Percentiles rank a stretch among this genome's conserved stretches.
These are phyloP conservation scores for Metschnikowia kofuensis DNA, from an alignment of 805 yeast genomes.

Conservation along the genomic window DNA sequence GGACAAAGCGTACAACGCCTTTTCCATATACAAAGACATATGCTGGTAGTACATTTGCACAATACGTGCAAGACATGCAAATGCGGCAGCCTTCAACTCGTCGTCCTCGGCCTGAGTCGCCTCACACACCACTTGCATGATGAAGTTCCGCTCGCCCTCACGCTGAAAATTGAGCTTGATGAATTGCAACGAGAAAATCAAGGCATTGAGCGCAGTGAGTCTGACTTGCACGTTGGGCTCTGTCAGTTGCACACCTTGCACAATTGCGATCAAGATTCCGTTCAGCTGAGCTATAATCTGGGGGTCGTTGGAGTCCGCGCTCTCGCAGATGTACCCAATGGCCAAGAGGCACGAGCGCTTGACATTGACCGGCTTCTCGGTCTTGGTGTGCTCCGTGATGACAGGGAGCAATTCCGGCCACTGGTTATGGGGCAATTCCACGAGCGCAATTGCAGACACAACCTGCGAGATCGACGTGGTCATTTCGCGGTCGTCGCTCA, in stretches of 20 bases:
- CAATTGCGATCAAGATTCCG: conserved; percentile 91
- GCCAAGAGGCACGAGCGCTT: conserved; percentile 86
- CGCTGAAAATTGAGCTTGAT: conserved; percentile 83
- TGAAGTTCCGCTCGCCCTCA: conserved; percentile 93
- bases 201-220: conserved; percentile 86
- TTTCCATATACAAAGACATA: conserved; percentile 96
- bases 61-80: conserved; percentile 90
- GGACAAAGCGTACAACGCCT: conserved; percentile 87
- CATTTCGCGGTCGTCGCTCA: conserved; percentile 69
- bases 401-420: conserved; percentile 86
- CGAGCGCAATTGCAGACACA: conserved; percentile 95
- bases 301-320: conserved; percentile 79
- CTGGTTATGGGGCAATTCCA: conserved; percentile 81
- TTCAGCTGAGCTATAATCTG: conserved; percentile 81
- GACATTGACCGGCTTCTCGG: conserved; percentile 71
- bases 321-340: conserved; percentile 94
- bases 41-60: conserved; percentile 84
- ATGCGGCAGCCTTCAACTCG: conserved; percentile 89
- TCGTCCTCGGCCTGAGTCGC: conserved; percentile 88
- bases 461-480: conserved; percentile 89
- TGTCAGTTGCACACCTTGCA: conserved; percentile 87
- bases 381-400: conserved; percentile 82
- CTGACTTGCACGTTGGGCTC: conserved; percentile 78
- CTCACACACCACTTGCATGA: conserved; percentile 98
- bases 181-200: conserved; percentile 86